Evolutionary conservation across 1,284 basidiomycete genomes (phyloP), one percentile per base, ranked within the genome.

Genomic region (Cutaneotrichosporon daszewskae): DNA sequence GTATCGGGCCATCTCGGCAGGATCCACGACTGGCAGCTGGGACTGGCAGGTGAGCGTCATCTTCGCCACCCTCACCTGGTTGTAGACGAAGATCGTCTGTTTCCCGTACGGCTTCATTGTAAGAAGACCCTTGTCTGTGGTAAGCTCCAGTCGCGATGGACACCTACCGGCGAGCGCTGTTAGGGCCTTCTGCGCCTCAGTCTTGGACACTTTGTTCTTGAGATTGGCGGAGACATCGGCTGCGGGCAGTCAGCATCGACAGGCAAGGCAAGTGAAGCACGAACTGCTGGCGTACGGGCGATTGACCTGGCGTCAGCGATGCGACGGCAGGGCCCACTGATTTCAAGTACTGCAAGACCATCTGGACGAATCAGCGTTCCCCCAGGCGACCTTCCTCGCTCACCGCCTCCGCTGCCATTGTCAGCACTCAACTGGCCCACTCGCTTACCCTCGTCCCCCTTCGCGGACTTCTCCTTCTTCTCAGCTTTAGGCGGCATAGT

Each of bases 181-280:
- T 12, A 91, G 76, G 36, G 90, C 84, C 72, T 90, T 90, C 64
- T 88, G 86, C 0, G 82, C 82, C 8, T 81, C 76, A 0, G 85
- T 71, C 66, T 90, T 91, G 8, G 85, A 80, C 1, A 92, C 82
- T 10, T 82, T 80, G 41, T 85, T 84, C 66, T 89, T 90, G 31
- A 92, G 74, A 66, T 94, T 92, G 14, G 86, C 84, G 13, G 85
- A 77, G 3, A 92, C 82, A 62, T 91, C 87, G 27, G 87, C 88
- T 54, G 80, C 5, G 20, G 32, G 33, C 17, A 34, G 40, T 14
- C 16, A 17, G 16, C 6, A 11, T 11, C 5, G 20, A 8, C 31
- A 24, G 25, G 33, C 27, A 17, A 19, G 18, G 18, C n/a, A 28
- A 12, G 24, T n/a, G 17, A 31, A 18, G 14, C 11, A 58, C 66